These are phyloP conservation scores for Glonium stellatum DNA, from an alignment of 495 filamentous ascomycete species.

Conservation along the genomic window DNA sequence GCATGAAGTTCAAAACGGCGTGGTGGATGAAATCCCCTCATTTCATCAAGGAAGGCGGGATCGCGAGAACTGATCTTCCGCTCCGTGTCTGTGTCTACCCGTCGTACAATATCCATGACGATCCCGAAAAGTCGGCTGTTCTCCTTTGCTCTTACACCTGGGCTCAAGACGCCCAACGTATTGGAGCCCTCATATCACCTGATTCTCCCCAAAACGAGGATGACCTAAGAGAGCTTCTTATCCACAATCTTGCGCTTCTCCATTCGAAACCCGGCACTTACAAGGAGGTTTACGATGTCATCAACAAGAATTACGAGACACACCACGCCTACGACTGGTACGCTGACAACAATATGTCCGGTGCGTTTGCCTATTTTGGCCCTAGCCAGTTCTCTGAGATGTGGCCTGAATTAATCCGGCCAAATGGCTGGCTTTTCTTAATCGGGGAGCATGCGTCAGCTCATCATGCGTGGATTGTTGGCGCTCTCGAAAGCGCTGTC, in stretches of 20 bases:
- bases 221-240: conserved; percentile 30
- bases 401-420: conserved; percentile 30
- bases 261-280: conserved; percentile 16
- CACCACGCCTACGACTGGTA: conserved; percentile 39
- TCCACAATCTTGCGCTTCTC: conserved; percentile 26
- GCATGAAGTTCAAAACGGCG: conserved; percentile 22
- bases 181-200: conserved; percentile 32
- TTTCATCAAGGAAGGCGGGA: conserved; percentile 33
- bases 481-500: conserved; percentile 18
- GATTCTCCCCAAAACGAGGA: conserved; percentile 9
- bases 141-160: conserved; percentile 43
- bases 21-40: conserved; percentile 27
- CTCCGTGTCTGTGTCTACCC: conserved; percentile 43
- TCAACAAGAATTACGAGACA: conserved; percentile 18
- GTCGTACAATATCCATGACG: conserved; percentile 35
- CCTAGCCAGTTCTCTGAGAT: conserved; percentile 40
- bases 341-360: conserved; percentile 35
- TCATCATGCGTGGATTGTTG: conserved; percentile 27
- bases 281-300: conserved; percentile 3
- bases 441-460: conserved; percentile 26
- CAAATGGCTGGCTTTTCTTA: conserved; percentile 17
- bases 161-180: conserved; percentile 38
- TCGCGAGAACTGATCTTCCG: conserved; percentile 35
- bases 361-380: conserved; percentile 44
- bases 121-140: conserved; percentile 29